Evolutionary conservation across 2,329 filamentous ascomycete species (phyloP).

Genomic region (Colletotrichum aenigma): DNA sequence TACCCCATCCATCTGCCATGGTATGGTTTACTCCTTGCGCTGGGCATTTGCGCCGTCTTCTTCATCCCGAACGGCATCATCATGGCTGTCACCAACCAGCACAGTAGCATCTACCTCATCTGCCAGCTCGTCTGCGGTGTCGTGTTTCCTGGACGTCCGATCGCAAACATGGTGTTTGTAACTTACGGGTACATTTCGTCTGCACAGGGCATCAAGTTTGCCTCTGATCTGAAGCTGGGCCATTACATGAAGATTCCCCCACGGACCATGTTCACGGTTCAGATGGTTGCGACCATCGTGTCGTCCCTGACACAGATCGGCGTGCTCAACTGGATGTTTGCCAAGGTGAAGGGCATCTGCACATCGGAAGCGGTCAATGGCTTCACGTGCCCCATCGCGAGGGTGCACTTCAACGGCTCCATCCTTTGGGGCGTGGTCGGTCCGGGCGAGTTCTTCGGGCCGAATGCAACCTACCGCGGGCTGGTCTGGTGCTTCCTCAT

Average conservation of each 20-base stretch:
- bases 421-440: slow-evolving; percentile 92
- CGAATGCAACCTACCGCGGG: slow-evolving; percentile 73
- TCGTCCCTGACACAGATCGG: slow-evolving; percentile 82
- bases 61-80: slow-evolving; percentile 93
- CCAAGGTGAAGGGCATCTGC: slow-evolving; percentile 77
- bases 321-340: slow-evolving; percentile 91
- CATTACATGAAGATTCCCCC: slow-evolving; percentile 90
- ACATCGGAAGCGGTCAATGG: slow-evolving; percentile 81
- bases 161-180: slow-evolving; percentile 93
- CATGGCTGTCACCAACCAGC: slow-evolving; percentile 91
- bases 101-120: slow-evolving; percentile 84
- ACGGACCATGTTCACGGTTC: slow-evolving; percentile 77
- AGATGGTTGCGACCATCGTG: slow-evolving; percentile 76
- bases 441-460: slow-evolving; percentile 81
- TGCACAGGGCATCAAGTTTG: slow-evolving; percentile 88
- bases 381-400: slow-evolving; percentile 85
- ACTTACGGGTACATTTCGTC: slow-evolving; percentile 91
- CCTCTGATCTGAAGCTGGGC: slow-evolving; percentile 83
- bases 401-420: slow-evolving; percentile 88
- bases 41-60: slow-evolving; percentile 78
- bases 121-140: slow-evolving; percentile 85
- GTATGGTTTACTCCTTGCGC: slow-evolving; percentile 82
- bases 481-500: slow-evolving; percentile 84
- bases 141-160: slow-evolving; percentile 82
- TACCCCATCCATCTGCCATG: slow-evolving; percentile 84